Evolutionary conservation across 2,329 filamentous ascomycete species (phyloP), one percentile per base, ranked within the genome.

Genomic region (Hypoxylon sp.): DNA sequence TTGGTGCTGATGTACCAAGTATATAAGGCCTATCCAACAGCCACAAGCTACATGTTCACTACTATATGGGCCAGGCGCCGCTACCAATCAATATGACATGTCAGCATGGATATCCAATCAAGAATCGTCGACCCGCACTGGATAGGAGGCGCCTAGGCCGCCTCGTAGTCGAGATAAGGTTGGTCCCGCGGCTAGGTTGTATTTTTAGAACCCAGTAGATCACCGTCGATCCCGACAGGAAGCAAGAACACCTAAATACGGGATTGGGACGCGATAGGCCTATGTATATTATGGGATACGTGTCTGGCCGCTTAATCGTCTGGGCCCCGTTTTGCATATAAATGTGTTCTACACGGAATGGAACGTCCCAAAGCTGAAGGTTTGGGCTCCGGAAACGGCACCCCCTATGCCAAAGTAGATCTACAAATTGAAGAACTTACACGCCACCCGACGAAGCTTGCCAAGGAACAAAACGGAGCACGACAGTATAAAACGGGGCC

Each of bases 81-180:
- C 31, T 40, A 10, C 44, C 58, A 61, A 54, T 61, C 33, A 44
- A 46, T 54, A 35, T 5, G 27, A 44, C 37, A 11, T 33, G 35
- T 54, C 33, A 17, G 50, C 11, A 46, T 20, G 22, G 57, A 25
- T 33, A 54, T 31, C 58, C 44, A 53, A 54, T 53, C 33, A 46
- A 53, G 8, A 27, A 44, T 17, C 11, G 25, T 20, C 49, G 10
- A 46, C 30, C 50, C 31, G 6, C 14, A 11, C 8, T 6, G 22
- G 42, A 37, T 30, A 53, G 35, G 53, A 44, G 48, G 44, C 30
- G 17, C 35, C 37, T 35, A 61, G 42, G 22, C 49, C 49, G 33
- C 58, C 48, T 48, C 27, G 58, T 33, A 46, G 58, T 61, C 22
- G 13, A 50, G 49, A 53, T 61, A 61, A 53, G 58, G 58, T 61